Base-by-base conservation (phyloP, 441 rosid species). In the Isatis lusitanica region DNA sequence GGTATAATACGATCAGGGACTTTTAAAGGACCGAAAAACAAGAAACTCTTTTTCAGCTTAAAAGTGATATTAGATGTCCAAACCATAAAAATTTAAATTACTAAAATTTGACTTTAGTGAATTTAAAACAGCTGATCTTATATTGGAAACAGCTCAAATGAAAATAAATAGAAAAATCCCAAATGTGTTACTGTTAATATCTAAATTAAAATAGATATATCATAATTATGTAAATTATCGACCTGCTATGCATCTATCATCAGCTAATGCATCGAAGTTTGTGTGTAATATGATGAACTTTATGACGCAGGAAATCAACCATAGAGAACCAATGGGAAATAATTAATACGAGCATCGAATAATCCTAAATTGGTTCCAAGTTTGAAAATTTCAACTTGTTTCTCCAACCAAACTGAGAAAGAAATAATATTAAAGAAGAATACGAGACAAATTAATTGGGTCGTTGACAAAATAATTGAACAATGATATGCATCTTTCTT, bases 381-480 rank as follows among this genome's bases (percentile, higher is more conserved):
- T 43, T 69, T 68, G 21, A 57, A 44, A 44, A 12, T 63, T 4
- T 39, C 50, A 12, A 39, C 50, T 35, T 40, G 51, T 42, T 28
- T 44, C 11, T 21, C 56, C 42, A 68, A 17, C 64, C 21, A 28
- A 46, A 6, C 46, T 33, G 10, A 17, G 8, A 7, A 28, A 46
- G 31, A 50, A 10, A 50, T 24, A 51, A 24, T 5, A 51, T 3
- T 51, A 28, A 44, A 28, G 16, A 28, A 24, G 30, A 33, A 17
- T 48, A 44, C 11, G 50, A 65, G 56, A 36, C 57, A 15, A 72
- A 43, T 38, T 60, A 46, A 28, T 58, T 38, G 60, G 28, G 42
- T 9, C 60, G 61, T 66, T 74, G 52, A 56, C 71, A 65, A 35
- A 65, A 73, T 73, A 65, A 73, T 73, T 56, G 65, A 44, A 46